These are phyloP conservation scores for Xylariales sp. DNA, from an alignment of 2,329 filamentous ascomycete species.

Conservation along the genomic window DNA sequence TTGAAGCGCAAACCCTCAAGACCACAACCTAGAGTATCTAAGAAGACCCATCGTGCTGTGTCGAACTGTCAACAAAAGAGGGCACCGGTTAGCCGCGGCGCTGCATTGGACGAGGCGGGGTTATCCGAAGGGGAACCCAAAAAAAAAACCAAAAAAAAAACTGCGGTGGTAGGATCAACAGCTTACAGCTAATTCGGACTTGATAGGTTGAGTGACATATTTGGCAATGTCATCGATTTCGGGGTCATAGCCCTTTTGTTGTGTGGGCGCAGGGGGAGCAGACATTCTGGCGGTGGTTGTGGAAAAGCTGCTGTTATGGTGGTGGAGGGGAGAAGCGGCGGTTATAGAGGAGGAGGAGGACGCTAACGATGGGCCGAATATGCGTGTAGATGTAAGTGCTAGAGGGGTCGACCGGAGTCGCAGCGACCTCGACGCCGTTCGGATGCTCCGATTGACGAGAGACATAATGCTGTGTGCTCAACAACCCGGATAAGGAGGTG, in stretches of 20 bases:
- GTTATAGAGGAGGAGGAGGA: constrained; percentile 46
- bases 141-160: no score
- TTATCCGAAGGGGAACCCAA: no score
- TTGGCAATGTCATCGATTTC: constrained; percentile 95
- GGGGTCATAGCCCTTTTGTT: constrained; percentile 78
- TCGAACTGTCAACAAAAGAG: constrained; percentile 72
- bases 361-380: constrained; percentile 53
- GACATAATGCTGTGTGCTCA: constrained; percentile 56
- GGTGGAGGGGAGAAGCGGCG: constrained; percentile 50
- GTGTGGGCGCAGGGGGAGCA: constrained; percentile 63
- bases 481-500: no score
- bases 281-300: constrained; percentile 61
- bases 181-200: constrained; percentile 92
- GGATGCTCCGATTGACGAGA: constrained; percentile 65
- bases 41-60: constrained; percentile 94
- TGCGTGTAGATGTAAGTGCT: constrained; percentile 43
- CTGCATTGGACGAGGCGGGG: constrained; percentile 35
- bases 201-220: constrained; percentile 91
- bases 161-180: not conserved
- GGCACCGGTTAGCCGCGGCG: constrained; percentile 46
- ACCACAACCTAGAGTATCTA: constrained; percentile 96
- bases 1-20: constrained; percentile 95
- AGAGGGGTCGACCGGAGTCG: constrained; percentile 56
- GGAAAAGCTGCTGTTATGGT: constrained; percentile 58
- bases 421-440: constrained; percentile 66